phyloP scores from a whole-genome alignment of 78 protist species.

The Dictyostelium discoideum region DNA sequence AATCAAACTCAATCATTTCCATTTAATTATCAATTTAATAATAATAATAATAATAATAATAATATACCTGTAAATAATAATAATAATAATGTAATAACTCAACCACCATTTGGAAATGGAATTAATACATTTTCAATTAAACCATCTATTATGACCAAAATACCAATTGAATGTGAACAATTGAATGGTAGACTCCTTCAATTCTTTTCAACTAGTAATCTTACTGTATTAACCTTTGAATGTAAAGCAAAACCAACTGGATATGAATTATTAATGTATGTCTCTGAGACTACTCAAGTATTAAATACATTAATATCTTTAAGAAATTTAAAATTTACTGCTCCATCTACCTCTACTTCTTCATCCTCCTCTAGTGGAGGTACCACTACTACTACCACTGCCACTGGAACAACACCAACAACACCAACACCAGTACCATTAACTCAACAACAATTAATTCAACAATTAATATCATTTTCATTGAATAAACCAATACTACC shows the following conservation, averaged over 20 bases:
- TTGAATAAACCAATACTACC: neutral
- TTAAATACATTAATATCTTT: neutral
- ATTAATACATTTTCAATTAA: neutral
- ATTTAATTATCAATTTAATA: conserved; percentile 28
- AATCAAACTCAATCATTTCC: conserved; percentile 22
- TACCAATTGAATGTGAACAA: neutral
- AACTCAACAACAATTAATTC: conserved; percentile 3
- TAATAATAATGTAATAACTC: neutral
- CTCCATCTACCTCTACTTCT: neutral
- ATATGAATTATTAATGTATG: neutral
- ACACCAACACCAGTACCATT: neutral
- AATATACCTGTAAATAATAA: neutral
- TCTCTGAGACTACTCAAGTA: neutral
- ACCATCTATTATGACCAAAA: neutral
- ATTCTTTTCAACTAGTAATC: conserved; percentile 17
- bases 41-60: neutral
- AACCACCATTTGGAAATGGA: conserved; percentile 27
- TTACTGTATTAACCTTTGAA: conserved; percentile 39
- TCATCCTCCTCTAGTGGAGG: neutral
- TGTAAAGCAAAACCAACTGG: neutral
- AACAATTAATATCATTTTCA: neutral
- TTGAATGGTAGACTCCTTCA: conserved; percentile 30
- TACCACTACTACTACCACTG: neutral
- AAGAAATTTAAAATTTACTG: neutral
- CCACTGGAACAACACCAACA: neutral